A percentile compares a stretch with the other conserved stretches of the same genome.
Conservation (phyloP, 257 asterid genomes). For the Solanum virginianum region DNA sequence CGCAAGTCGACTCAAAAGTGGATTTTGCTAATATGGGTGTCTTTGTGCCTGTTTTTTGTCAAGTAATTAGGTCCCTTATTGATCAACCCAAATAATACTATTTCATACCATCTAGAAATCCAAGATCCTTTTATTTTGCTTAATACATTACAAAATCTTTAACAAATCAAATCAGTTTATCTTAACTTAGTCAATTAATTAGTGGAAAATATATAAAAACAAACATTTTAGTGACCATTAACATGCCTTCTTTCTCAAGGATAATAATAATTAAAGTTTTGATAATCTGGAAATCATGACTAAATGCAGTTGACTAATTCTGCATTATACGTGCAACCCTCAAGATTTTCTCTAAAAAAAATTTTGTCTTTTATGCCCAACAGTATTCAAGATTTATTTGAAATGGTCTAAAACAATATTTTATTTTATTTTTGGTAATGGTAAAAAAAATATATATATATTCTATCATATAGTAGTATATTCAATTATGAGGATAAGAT, state of each 20-base stretch:
- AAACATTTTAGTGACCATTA: background rate
- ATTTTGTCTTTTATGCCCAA: background rate
- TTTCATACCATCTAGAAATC: background rate
- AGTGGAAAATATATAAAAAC: background rate
- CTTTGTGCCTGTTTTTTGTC: no score
- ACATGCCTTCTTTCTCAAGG: background rate
- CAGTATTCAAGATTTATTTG: background rate
- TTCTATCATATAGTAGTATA: background rate
- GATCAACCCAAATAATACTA: no score
- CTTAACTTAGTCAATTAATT: background rate
- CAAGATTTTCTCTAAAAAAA: no score
- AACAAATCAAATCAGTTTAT: background rate
- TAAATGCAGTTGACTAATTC: background rate
- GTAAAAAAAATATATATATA: no score
- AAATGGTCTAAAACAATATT: background rate
- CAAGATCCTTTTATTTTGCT: background rate
- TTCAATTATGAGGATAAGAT: background rate
- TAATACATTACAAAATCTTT: background rate
- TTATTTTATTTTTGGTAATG: background rate
- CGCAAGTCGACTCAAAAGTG: no score
- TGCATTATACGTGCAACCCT: background rate
- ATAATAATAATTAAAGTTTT: background rate
- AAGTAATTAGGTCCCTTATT: no score
- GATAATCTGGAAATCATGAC: background rate
- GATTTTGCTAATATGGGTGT: no score